Conservation (phyloP, 768 basidiomycete genomes). For the Termitomyces sp. region DNA sequence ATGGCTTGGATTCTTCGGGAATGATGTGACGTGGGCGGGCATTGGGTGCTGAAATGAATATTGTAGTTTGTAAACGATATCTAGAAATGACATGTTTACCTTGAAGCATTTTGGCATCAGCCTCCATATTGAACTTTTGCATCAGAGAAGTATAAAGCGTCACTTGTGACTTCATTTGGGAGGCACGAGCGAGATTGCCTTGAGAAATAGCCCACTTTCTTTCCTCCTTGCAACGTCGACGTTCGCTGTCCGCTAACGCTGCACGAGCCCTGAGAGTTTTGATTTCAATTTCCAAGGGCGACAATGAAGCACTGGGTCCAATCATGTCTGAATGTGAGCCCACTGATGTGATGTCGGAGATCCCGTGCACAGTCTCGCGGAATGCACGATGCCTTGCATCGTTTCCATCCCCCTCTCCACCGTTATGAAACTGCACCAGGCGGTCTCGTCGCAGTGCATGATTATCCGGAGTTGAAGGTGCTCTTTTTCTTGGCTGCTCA, state of each 20-base stretch:
- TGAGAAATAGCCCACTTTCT: slow-evolving; percentile 81
- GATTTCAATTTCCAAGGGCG: slow-evolving; percentile 69
- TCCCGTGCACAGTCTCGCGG: slow-evolving; percentile 21
- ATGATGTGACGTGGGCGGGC: slow-evolving; percentile 14
- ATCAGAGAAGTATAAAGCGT: slow-evolving; percentile 74
- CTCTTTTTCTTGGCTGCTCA: slow-evolving; percentile 26
- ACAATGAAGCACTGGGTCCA: slow-evolving; percentile 51
- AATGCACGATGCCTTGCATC: slow-evolving; percentile 19
- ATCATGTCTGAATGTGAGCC: slow-evolving; percentile 65
- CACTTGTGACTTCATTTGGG: slow-evolving; percentile 80
- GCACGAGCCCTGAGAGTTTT: slow-evolving; percentile 71
- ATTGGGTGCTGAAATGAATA: slow-evolving; percentile 9
- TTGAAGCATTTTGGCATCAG: slow-evolving; percentile 62
- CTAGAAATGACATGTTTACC: slow-evolving; percentile 31
- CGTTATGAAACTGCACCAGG: slow-evolving; percentile 40
- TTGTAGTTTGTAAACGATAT: background rate
- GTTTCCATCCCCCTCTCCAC: slow-evolving; percentile 32
- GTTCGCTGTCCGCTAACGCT: slow-evolving; percentile 77
- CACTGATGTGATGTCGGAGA: slow-evolving; percentile 62
- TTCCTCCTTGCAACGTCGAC: slow-evolving; percentile 79
- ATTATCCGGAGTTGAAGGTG: slow-evolving; percentile 11
- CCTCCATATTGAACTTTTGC: slow-evolving; percentile 77
- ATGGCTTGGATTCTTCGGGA: slow-evolving; percentile 18
- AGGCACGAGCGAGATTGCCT: slow-evolving; percentile 68
- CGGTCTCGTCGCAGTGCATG: slow-evolving; percentile 27